These are phyloP conservation scores for Metschnikowia similis DNA, from an alignment of 805 yeast species.

Conservation along the genomic window DNA sequence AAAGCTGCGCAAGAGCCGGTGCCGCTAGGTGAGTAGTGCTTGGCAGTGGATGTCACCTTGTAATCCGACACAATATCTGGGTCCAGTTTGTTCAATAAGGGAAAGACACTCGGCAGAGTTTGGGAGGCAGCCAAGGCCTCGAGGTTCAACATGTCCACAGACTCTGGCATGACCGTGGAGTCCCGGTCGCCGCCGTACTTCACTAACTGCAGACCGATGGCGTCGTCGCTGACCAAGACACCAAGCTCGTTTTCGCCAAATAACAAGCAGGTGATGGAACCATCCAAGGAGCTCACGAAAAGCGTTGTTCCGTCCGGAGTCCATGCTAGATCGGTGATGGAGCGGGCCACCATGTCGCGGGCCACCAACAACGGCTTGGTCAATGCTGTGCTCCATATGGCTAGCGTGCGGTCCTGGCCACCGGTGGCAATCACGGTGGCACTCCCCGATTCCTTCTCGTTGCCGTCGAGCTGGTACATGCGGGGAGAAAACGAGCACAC, in stretches of 20 bases:
- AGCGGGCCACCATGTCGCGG: conserved; percentile 65
- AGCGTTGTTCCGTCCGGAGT: conserved; percentile 70
- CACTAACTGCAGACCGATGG: conserved; percentile 64
- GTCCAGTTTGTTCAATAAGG: not conserved
- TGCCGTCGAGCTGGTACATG: conserved; percentile 42
- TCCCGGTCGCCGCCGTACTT: conserved; percentile 89
- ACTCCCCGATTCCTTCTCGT: conserved; percentile 25
- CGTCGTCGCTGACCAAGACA: conserved; percentile 54
- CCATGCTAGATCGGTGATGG: conserved; percentile 91
- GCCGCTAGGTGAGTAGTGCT: no score
- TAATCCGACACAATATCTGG: not conserved
- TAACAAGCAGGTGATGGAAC: conserved; percentile 62
- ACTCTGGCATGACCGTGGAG: conserved; percentile 79
- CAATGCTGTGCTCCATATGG: conserved; percentile 78
- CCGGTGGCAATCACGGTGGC: conserved; percentile 88
- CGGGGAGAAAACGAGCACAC: conserved; percentile 74
- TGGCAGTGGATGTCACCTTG: not conserved
- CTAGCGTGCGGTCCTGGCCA: conserved; percentile 88
- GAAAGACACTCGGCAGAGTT: not conserved
- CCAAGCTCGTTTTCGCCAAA: conserved; percentile 70
- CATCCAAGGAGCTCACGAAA: conserved; percentile 81
- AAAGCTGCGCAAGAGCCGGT: no score
- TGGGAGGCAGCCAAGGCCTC: not conserved
- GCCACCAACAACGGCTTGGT: conserved; percentile 79
- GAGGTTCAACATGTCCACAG: conserved; percentile 68